phyloP scores from a whole-genome alignment of 768 basidiomycete species.

The Tubosaeta brunneosetosa region DNA sequence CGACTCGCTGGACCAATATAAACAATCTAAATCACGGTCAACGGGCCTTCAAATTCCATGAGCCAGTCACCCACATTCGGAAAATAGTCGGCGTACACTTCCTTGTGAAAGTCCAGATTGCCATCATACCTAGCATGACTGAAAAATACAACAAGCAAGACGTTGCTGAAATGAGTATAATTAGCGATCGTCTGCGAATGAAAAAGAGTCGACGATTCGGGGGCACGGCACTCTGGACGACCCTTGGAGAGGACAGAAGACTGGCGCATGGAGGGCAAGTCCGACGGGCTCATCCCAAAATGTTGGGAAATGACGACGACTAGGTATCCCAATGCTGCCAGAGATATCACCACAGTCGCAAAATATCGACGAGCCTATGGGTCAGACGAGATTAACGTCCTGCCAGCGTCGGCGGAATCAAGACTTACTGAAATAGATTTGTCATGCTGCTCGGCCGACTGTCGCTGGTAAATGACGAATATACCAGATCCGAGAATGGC shows the following conservation, averaged over 20 bases:
- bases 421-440: slow-evolving; percentile 10
- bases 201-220: slow-evolving; percentile 21
- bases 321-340: slow-evolving; percentile 9
- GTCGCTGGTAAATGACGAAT: neutral
- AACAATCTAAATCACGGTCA: slow-evolving; percentile 34
- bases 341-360: neutral
- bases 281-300: neutral
- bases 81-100: slow-evolving; percentile 45
- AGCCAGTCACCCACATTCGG: slow-evolving; percentile 38
- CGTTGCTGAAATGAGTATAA: slow-evolving; percentile 37
- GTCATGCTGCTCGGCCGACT: slow-evolving; percentile 2
- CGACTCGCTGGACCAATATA: slow-evolving; percentile 45
- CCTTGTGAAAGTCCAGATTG: slow-evolving; percentile 43
- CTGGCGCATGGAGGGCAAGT: neutral
- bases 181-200: slow-evolving; percentile 16
- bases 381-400: neutral
- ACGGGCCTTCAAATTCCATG: neutral
- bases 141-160: slow-evolving; percentile 47
- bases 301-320: neutral
- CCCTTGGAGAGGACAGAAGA: neutral
- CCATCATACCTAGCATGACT: slow-evolving; percentile 45
- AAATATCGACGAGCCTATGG: slow-evolving; percentile 5
- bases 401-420: neutral
- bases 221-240: slow-evolving; percentile 9
- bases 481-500: slow-evolving; percentile 9